Evolutionary conservation across 768 basidiomycete genomes (phyloP).

Genomic region (Lentinus brumalis): DNA sequence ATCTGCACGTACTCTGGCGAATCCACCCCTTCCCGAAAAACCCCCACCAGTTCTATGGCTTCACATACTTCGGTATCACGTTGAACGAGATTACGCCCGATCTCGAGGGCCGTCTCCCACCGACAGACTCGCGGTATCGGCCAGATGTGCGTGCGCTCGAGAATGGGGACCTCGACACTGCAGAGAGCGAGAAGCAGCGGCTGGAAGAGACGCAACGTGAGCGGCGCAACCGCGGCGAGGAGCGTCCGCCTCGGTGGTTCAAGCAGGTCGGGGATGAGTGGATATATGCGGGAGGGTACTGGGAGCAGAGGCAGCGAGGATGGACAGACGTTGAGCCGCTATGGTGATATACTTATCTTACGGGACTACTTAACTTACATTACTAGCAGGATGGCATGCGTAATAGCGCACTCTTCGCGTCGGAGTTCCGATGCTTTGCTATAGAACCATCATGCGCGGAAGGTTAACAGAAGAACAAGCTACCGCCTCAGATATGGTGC

Average conservation of each 20-base stretch:
- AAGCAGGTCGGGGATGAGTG: constrained; percentile 68
- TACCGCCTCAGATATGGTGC: neutral
- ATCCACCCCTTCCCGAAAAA: constrained; percentile 73
- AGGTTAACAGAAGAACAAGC: neutral
- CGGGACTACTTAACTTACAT: constrained; percentile 15
- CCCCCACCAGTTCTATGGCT: constrained; percentile 74
- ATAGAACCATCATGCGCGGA: neutral
- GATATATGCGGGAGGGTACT: constrained; percentile 79
- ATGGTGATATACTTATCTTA: constrained; percentile 51
- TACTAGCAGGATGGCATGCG: constrained; percentile 11
- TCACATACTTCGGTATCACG: constrained; percentile 77
- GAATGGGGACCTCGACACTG: constrained; percentile 67
- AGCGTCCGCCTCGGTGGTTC: constrained; percentile 75
- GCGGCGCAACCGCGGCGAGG: constrained; percentile 61
- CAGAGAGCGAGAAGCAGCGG: constrained; percentile 71
- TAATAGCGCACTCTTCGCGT: neutral
- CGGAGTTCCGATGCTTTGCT: neutral
- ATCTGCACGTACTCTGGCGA: constrained; percentile 79
- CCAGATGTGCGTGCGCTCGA: constrained; percentile 86
- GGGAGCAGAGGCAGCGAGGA: constrained; percentile 69
- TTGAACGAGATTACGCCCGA: constrained; percentile 79
- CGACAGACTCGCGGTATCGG: constrained; percentile 80
- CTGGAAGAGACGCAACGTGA: constrained; percentile 80
- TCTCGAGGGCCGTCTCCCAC: constrained; percentile 62
- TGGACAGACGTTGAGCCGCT: constrained; percentile 65